Percentiles rank a stretch among this genome's conserved stretches.
These are phyloP conservation scores for Dentipellis fragilis DNA, from an alignment of 768 basidiomycete genomes.

Conservation along the genomic window DNA sequence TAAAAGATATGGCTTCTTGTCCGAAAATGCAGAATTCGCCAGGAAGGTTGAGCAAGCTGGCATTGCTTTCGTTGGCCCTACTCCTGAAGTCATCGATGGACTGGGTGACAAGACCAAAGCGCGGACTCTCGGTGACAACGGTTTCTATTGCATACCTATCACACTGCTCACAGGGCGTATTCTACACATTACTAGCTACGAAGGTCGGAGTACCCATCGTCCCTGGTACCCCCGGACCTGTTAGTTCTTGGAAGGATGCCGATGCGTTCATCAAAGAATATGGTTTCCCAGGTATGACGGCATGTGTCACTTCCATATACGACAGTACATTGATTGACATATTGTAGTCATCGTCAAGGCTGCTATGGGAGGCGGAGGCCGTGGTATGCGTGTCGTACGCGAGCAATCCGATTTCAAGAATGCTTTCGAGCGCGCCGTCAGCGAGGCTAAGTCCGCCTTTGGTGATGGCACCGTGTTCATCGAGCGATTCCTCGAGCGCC, in stretches of 20 bases:
- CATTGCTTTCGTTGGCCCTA: constrained; percentile 91
- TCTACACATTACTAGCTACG: constrained; percentile 44
- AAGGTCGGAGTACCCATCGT: constrained; percentile 91
- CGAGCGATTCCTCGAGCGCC: constrained; percentile 93
- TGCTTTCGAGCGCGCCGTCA: constrained; percentile 85
- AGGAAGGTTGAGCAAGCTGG: constrained; percentile 96
- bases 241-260: constrained; percentile 69
- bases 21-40: constrained; percentile 96
- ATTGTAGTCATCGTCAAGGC: constrained; percentile 93
- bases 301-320: not conserved
- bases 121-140: constrained; percentile 59
- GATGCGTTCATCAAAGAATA: constrained; percentile 88
- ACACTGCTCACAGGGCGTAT: constrained; percentile 2
- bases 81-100: constrained; percentile 93
- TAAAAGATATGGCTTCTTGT: constrained; percentile 88
- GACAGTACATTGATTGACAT: not conserved
- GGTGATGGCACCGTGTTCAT: constrained; percentile 99
- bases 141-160: constrained; percentile 3
- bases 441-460: constrained; percentile 93
- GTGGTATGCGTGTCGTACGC: constrained; percentile 98
- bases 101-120: constrained; percentile 99
- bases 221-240: constrained; percentile 95
- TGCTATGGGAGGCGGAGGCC: constrained; percentile 97
- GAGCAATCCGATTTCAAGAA: constrained; percentile 87
- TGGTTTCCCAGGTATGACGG: constrained; percentile 73